Evolutionary conservation across 768 basidiomycete genomes (phyloP).

Genomic region (Cubamyces sp.): DNA sequence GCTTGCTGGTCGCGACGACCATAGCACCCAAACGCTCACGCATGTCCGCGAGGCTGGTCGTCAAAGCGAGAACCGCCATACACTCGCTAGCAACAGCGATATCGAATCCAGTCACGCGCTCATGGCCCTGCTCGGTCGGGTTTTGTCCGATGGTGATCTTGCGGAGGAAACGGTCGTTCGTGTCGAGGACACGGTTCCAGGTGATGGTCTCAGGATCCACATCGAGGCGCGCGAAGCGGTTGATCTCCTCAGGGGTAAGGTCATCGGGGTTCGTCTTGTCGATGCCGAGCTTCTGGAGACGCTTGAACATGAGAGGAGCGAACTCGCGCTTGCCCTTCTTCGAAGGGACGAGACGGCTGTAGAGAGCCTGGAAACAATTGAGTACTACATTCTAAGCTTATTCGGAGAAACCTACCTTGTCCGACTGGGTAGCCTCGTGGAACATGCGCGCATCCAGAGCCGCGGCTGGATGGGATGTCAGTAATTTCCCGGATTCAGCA

Average conservation of each 20-base stretch:
- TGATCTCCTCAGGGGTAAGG: conserved; percentile 91
- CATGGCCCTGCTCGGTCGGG: conserved; percentile 86
- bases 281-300: conserved; percentile 93
- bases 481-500: not conserved
- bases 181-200: conserved; percentile 97
- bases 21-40: conserved; percentile 89
- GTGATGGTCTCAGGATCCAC: conserved; percentile 91
- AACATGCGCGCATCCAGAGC: conserved; percentile 97
- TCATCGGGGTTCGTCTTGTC: conserved; percentile 91
- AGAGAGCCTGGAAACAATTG: conserved; percentile 60
- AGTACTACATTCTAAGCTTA: too few species aligned
- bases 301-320: conserved; percentile 94
- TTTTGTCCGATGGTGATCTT: conserved; percentile 93
- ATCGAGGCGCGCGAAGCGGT: conserved; percentile 88
- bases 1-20: conserved; percentile 94
- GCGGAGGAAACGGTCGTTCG: conserved; percentile 95
- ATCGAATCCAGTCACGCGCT: conserved; percentile 91
- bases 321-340: conserved; percentile 96
- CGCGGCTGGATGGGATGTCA: conserved; percentile 60
- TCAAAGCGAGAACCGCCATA: conserved; percentile 96
- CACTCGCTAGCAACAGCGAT: conserved; percentile 97
- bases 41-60: conserved; percentile 90
- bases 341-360: conserved; percentile 86
- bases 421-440: conserved; percentile 94
- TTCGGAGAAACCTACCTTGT: conserved; percentile 60